Evolutionary conservation across 2,329 filamentous ascomycete genomes (phyloP).

Genomic region (Nothophaeocryptopus gaeumannii): DNA sequence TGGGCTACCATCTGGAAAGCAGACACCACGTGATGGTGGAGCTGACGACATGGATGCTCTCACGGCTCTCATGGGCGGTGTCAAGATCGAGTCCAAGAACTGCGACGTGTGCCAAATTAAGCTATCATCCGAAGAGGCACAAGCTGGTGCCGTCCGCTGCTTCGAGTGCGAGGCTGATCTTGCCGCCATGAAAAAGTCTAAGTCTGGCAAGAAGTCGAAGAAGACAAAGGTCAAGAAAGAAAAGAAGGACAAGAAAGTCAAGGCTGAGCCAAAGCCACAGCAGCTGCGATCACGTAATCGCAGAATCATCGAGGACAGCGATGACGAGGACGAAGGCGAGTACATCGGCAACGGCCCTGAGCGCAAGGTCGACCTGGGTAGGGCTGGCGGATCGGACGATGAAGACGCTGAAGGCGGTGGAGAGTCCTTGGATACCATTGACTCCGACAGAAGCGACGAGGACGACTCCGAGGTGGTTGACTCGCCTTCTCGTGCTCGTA

Average conservation of each 20-base stretch:
- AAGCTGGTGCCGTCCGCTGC: slow-evolving; percentile 60
- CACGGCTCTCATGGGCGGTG: slow-evolving; percentile 78
- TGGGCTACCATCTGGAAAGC: slow-evolving; percentile 42
- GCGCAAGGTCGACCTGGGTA: slow-evolving; percentile 52
- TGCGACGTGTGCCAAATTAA: slow-evolving; percentile 80
- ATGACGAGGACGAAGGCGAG: slow-evolving; percentile 57
- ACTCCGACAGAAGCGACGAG: slow-evolving; percentile 61
- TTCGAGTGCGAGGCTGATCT: slow-evolving; percentile 73
- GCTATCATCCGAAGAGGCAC: slow-evolving; percentile 57
- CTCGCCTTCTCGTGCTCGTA: slow-evolving; percentile 32
- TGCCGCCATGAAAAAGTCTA: slow-evolving; percentile 53
- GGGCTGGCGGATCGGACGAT: slow-evolving; percentile 79
- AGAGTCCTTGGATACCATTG: slow-evolving; percentile 70
- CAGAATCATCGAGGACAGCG: slow-evolving; percentile 62
- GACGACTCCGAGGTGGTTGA: slow-evolving; percentile 49
- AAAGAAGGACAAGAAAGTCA: slow-evolving; percentile 24
- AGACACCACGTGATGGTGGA: slow-evolving; percentile 45
- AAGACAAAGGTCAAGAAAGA: slow-evolving; percentile 24
- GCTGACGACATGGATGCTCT: slow-evolving; percentile 74
- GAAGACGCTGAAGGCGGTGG: slow-evolving; percentile 85
- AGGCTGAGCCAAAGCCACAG: slow-evolving; percentile 27
- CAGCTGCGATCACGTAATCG: slow-evolving; percentile 46
- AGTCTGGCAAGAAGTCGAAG: slow-evolving; percentile 38
- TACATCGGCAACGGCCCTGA: slow-evolving; percentile 76
- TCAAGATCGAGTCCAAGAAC: slow-evolving; percentile 72